A percentile compares a stretch with the other conserved stretches of the same genome.
Evolutionary conservation across 1,284 basidiomycete species (phyloP).

Genomic region (Sanghuangporus sanghuang): DNA sequence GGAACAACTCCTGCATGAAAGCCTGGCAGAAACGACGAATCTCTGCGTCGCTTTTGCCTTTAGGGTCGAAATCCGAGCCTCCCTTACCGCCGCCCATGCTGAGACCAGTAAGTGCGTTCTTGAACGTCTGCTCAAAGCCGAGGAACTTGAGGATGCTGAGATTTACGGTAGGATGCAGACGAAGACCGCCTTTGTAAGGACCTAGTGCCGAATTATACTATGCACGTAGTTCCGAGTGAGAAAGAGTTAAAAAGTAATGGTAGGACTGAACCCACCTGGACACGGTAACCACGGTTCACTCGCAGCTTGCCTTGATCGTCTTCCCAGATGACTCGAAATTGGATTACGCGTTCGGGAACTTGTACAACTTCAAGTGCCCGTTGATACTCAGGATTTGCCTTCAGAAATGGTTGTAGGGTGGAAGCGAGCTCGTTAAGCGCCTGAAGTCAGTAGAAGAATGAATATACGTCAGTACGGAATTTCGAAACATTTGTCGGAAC

Average conservation of each 20-base stretch:
- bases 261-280: conserved; percentile 44
- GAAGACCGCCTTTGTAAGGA: conserved; percentile 81
- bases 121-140: conserved; percentile 81
- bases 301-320: conserved; percentile 64
- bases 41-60: conserved; percentile 76
- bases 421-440: conserved; percentile 63
- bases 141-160: conserved; percentile 85
- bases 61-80: conserved; percentile 75
- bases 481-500: neutral
- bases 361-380: conserved; percentile 67
- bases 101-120: conserved; percentile 78
- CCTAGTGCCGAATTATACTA: conserved; percentile 83
- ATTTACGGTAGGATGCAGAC: conserved; percentile 80
- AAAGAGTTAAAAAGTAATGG: neutral
- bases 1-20: conserved; percentile 71
- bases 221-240: conserved; percentile 8
- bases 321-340: conserved; percentile 81
- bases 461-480: neutral
- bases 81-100: conserved; percentile 76
- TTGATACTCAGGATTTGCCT: conserved; percentile 66
- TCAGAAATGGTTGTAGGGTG: conserved; percentile 66
- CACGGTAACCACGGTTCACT: conserved; percentile 75
- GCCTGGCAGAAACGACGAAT: conserved; percentile 67
- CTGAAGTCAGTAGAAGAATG: conserved; percentile 26
- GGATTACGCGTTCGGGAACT: conserved; percentile 73